phyloP scores from a whole-genome alignment of 805 yeast species.

The Yarrowia sp. region DNA sequence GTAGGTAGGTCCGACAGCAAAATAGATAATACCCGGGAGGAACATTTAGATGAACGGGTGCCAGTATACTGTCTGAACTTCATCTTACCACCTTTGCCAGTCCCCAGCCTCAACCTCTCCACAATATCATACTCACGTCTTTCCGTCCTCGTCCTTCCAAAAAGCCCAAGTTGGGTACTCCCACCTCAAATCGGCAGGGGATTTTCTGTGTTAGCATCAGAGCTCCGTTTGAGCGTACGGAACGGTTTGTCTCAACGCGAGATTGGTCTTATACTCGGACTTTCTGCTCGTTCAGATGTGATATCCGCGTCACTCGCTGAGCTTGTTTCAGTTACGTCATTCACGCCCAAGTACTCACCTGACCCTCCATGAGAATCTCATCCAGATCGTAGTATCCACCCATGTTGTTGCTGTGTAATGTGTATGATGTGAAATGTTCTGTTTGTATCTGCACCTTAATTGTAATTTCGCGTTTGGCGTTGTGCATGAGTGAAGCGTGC shows the following conservation, averaged over 20 bases:
- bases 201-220: conserved; percentile 25
- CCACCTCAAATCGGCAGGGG: conserved; percentile 20
- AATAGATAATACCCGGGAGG: too few relatives aligned
- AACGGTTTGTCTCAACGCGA: too few relatives aligned
- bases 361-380: conserved; percentile 18
- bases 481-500: neutral
- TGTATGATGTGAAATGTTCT: neutral
- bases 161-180: conserved; percentile 10
- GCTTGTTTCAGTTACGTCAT: too few relatives aligned
- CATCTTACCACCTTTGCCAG: too few relatives aligned
- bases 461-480: neutral
- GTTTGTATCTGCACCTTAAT: neutral
- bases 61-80: too few relatives aligned
- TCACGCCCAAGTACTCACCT: neutral
- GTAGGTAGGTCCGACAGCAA: too few relatives aligned
- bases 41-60: too few relatives aligned
- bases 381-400: conserved; percentile 21
- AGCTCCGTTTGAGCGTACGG: too few relatives aligned
- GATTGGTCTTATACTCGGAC: neutral
- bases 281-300: too few relatives aligned
- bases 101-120: too few relatives aligned
- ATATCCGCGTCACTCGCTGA: too few relatives aligned
- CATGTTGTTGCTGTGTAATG: neutral
- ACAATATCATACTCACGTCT: conserved; percentile 1
- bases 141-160: neutral